Percentiles rank a stretch among this genome's conserved stretches.
These are phyloP conservation scores for Solanum chacoense DNA, from an alignment of 305 asterid genomes.

Conservation along the genomic window DNA sequence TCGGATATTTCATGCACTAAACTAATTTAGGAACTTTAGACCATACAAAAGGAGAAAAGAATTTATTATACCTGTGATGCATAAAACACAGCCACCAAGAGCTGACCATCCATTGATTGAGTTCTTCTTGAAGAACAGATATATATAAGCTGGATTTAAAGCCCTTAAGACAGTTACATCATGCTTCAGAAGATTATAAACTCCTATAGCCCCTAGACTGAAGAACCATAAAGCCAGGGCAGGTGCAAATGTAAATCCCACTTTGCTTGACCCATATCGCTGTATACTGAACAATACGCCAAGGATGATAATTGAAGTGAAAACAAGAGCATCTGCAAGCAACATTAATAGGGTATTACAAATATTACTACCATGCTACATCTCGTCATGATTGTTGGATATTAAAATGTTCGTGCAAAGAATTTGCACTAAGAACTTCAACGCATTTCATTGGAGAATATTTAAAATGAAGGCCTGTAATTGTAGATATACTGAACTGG, in stretches of 20 bases:
- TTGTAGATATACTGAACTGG: not conserved
- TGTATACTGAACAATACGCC: conserved; percentile 83
- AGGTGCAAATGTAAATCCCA: conserved; percentile 90
- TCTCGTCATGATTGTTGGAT: not conserved
- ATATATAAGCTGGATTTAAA: conserved; percentile 73
- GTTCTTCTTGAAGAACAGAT: conserved; percentile 74
- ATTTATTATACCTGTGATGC: conserved; percentile 69
- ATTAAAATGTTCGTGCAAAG: not conserved
- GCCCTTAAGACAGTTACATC: conserved; percentile 68
- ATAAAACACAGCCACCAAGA: conserved; percentile 97
- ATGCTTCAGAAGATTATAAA: conserved; percentile 66
- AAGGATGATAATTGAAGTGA: conserved; percentile 73
- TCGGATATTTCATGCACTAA: not conserved
- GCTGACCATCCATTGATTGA: conserved; percentile 72
- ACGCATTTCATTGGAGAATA: not conserved
- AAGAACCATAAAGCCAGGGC: conserved; percentile 93
- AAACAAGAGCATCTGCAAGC: conserved; percentile 73
- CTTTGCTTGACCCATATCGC: conserved; percentile 81
- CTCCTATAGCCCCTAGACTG: conserved; percentile 75
- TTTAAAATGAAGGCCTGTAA: not conserved
- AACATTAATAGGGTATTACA: not conserved
- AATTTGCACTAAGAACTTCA: not conserved
- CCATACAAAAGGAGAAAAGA: not conserved
- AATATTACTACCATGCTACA: not conserved
- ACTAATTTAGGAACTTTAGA: not conserved